Evolutionary conservation across 2,329 filamentous ascomycete genomes (phyloP), one percentile per base, ranked within the genome.

Genomic region (Pyrenochaeta sp.): DNA sequence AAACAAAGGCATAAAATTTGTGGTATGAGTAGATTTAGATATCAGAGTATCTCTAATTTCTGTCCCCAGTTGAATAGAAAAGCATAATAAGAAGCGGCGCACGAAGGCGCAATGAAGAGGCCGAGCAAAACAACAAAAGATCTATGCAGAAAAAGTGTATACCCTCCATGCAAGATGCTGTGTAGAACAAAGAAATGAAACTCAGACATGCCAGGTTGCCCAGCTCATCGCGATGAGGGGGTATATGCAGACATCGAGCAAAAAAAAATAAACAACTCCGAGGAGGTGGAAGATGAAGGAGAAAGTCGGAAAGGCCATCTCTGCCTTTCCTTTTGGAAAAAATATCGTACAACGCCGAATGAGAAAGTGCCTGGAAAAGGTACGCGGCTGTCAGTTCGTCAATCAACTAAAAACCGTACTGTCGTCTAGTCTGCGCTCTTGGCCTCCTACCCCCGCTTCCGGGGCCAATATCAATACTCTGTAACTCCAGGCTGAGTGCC

Each of bases 401-500:
- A 14, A 20, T n/a, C 23, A 6, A 36, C 51, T 43, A 61, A 35
- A 41, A 61, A 20, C 58, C 58, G 44, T 61, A 61, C 35, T 53
- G 51, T 42, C 58, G 49, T 51, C 58, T 53, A 47, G 44, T 40
- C 32, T 50, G 50, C 14, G 51, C 45, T 12, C 62, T 47, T 53
- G 60, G 49, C 51, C 55, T 49, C 32, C 63, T 45, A 60, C 66
- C 60, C 6, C 64, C 65, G 45, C 63, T 58, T 4, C 68, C 63
- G 21, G 69, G 64, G 11, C 79, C 77, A 56, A 81, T 75, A 56
- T 82, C 79, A 56, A 81, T 80, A 59, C 71, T 76, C 56, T 74
- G 86, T 81, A 93, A 84, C 76, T 93, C 90, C 58, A 91, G 81
- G 74, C 89, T 83, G 46, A 93, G 76, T 17, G 88, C 85, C 74